Evolutionary conservation across 202 grass and related monocot species (phyloP), one percentile per base, ranked within the genome.

Genomic region (Setaria viridis): DNA sequence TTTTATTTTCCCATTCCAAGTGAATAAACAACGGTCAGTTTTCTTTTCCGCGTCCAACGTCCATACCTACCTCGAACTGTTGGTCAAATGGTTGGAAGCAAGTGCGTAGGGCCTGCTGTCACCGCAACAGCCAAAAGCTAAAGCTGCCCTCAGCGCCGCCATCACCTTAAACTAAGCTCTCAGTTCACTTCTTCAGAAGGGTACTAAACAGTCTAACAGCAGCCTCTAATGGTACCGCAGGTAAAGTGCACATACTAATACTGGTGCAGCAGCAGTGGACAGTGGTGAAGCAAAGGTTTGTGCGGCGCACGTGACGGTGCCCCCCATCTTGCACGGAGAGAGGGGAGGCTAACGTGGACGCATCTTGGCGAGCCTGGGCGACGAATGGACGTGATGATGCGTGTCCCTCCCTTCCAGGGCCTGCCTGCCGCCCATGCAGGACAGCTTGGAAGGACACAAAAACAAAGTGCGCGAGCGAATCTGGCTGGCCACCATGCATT

Each of bases 51-150:
- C 57, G 37, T 29, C 57, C 70, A 74, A 83, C 81, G 45, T 51
- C 65, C 81, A 83, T 64, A 83, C 81, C 56, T 39, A 74, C 81
- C 69, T 83, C 69, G 43, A 82, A 83, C 57, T 63, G 70, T 74
- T 63, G 29, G 69, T 83, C 80, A 74, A 63, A 63, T 72, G 67
- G 80, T 35, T 82, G 67, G 25, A 62, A 72, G 25, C 25, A 25
- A 25, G 67, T 62, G 80, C 54, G n/a, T 15, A 39, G 67, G 42
- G 80, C 19, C 54, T 72, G 54, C 80, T 2, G 69, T 62, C 45
- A 49, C 68, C 43, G 78, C 8, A 70, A 2, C 79, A 43, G 34
- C 11, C n/a, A 15, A 58, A 42, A 56, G 7, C 25, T 58, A 74
- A 83, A 74, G 81, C 81, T 63, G 56, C 43, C 9, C 16, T 37